Conservation (phyloP, 2,329 filamentous ascomycete species). For the Ophiocordyceps camponoti-floridani region DNA sequence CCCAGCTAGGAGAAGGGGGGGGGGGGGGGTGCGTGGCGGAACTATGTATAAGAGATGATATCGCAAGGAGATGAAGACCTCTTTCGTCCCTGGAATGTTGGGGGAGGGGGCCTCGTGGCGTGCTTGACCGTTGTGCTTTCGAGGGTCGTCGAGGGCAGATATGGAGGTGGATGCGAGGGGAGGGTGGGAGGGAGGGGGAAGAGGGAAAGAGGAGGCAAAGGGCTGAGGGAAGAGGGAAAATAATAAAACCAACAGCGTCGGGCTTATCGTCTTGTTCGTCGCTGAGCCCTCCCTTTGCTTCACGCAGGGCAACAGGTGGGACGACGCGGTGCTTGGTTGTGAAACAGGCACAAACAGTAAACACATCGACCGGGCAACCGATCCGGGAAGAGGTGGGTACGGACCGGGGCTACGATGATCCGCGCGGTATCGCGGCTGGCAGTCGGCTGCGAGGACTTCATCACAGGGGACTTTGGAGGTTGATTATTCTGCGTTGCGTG, state of each 20-base stretch:
- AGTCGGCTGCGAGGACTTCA: no score
- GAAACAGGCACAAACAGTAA: conserved; percentile 9
- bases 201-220: not conserved
- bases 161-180: not conserved
- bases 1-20: not conserved
- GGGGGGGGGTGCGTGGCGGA: not conserved
- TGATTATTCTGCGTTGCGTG: no score
- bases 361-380: conserved; percentile 18
- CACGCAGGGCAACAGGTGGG: not conserved
- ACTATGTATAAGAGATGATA: not conserved
- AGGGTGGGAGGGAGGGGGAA: no score
- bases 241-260: no score
- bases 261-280: no score
- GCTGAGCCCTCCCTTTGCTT: no score
- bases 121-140: not conserved
- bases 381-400: no score
- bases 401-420: not conserved
- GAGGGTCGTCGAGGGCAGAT: not conserved
- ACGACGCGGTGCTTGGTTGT: not conserved
- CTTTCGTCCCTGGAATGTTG: conserved; percentile 4
- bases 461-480: no score
- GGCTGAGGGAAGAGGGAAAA: not conserved
- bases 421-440: no score
- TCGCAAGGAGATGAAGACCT: no score
- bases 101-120: no score